phyloP scores from a whole-genome alignment of 768 basidiomycete species.

The Boletellus sp. region DNA sequence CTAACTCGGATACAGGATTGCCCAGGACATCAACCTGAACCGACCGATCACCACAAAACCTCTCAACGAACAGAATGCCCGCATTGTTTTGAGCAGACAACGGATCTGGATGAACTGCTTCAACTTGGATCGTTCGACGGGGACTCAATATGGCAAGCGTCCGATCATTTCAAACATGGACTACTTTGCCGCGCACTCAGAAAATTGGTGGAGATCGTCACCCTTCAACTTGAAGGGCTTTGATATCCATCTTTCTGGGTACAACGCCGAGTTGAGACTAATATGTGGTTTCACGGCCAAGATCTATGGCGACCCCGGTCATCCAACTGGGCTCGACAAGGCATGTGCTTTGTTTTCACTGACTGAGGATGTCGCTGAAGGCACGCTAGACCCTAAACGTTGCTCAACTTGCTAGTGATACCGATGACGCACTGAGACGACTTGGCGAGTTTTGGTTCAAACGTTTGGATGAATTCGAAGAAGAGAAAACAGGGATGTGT shows the following conservation, averaged over 20 bases:
- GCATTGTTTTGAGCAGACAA: constrained; percentile 87
- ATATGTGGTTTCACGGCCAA: constrained; percentile 56
- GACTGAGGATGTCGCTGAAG: constrained; percentile 3
- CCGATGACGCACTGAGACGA: constrained; percentile 63
- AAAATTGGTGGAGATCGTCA: constrained; percentile 68
- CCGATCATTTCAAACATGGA: constrained; percentile 75
- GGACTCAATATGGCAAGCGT: constrained; percentile 84
- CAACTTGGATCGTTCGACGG: constrained; percentile 86
- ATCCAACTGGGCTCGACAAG: constrained; percentile 76
- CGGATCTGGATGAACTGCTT: constrained; percentile 89
- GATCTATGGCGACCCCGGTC: constrained; percentile 70
- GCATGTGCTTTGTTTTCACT: constrained; percentile 28
- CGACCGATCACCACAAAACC: constrained; percentile 70
- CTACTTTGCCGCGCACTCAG: constrained; percentile 70
- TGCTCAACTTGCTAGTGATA: constrained; percentile 57
- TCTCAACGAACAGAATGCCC: constrained; percentile 73
- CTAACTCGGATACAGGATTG: constrained; percentile 52
- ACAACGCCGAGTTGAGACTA: constrained; percentile 69
- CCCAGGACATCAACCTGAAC: constrained; percentile 87
- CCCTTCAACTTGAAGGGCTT: constrained; percentile 67
- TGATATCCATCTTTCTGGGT: constrained; percentile 77
- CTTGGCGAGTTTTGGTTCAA: constrained; percentile 56
- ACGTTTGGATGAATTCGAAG: constrained; percentile 48
- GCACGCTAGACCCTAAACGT: constrained; percentile 54
- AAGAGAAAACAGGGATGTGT: constrained; percentile 48